These are phyloP conservation scores for Hyphopichia fennica DNA, from an alignment of 1,139 yeast species.

Conservation along the genomic window DNA sequence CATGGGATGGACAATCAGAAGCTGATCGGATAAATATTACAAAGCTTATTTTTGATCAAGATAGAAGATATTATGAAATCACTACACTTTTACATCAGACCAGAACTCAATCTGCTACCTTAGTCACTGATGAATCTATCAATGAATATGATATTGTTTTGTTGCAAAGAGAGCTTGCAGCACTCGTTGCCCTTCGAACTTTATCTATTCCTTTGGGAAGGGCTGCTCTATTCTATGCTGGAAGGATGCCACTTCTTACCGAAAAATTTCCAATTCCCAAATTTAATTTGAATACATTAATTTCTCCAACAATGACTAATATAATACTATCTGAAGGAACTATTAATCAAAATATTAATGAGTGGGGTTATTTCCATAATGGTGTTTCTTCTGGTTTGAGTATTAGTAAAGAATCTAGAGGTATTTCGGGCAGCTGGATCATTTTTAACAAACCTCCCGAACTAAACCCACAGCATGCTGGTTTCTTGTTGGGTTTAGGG, in stretches of 20 bases:
- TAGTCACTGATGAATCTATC: conserved; percentile 33
- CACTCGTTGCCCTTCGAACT: conserved; percentile 67
- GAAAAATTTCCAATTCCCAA: conserved; percentile 82
- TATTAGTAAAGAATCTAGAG: conserved; percentile 65
- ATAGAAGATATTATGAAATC: conserved; percentile 78
- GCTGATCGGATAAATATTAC: conserved; percentile 68
- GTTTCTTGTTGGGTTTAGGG: conserved; percentile 90
- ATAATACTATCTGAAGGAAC: conserved; percentile 59
- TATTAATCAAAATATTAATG: conserved; percentile 49
- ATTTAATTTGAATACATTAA: conserved; percentile 65
- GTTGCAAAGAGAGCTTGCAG: conserved; percentile 64
- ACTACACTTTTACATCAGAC: conserved; percentile 71
- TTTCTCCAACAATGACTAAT: conserved; percentile 67
- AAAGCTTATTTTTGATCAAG: conserved; percentile 70
- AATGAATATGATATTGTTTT: conserved; percentile 60
- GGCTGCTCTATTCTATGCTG: conserved; percentile 69
- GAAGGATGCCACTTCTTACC: conserved; percentile 76
- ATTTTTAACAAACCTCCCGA: conserved; percentile 78
- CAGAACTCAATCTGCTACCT: conserved; percentile 53
- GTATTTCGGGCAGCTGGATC: conserved; percentile 90
- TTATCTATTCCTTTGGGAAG: conserved; percentile 77
- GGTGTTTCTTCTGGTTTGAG: conserved; percentile 90
- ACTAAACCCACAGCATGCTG: conserved; percentile 85
- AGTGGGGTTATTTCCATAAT: conserved; percentile 91
- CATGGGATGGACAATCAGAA: conserved; percentile 71